Evolutionary conservation across 2,329 filamentous ascomycete species (phyloP).

Genomic region (Pleochaeta shiraiana): DNA sequence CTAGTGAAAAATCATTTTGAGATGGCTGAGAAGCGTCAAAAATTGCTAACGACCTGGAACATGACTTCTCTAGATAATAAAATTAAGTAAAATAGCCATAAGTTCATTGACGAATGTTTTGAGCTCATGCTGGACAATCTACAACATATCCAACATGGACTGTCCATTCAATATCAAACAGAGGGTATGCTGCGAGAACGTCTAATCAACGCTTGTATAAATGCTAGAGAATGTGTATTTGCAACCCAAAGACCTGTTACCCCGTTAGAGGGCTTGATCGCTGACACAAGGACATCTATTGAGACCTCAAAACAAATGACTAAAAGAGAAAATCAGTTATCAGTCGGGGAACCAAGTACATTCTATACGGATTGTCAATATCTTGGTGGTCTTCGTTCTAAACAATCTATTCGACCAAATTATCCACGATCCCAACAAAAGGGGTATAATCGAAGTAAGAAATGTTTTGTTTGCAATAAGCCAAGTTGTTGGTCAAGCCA

Average conservation of each 20-base stretch:
- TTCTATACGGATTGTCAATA: no score
- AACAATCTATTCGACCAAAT: no score
- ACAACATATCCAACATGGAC: not conserved
- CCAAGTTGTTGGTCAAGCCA: not conserved
- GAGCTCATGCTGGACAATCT: not conserved
- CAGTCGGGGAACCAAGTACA: not conserved
- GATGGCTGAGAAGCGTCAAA: not conserved
- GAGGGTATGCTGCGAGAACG: not conserved
- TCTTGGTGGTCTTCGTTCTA: no score
- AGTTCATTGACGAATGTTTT: not conserved
- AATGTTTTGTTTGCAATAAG: not conserved
- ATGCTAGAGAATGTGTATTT: not conserved
- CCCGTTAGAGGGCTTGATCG: not conserved
- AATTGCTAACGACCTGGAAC: not conserved
- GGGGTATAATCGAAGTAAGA: no score
- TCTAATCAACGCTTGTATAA: not conserved
- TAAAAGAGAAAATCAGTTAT: not conserved
- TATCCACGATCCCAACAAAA: no score
- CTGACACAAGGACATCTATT: not conserved
- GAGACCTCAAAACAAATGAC: not conserved
- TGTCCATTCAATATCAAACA: not conserved
- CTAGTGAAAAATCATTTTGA: slow-evolving; percentile 2
- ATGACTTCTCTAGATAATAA: not conserved
- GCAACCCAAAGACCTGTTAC: not conserved
- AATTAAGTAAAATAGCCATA: not conserved